phyloP scores from a whole-genome alignment of 1,139 yeast species.

The Geotrichum restrictum region DNA sequence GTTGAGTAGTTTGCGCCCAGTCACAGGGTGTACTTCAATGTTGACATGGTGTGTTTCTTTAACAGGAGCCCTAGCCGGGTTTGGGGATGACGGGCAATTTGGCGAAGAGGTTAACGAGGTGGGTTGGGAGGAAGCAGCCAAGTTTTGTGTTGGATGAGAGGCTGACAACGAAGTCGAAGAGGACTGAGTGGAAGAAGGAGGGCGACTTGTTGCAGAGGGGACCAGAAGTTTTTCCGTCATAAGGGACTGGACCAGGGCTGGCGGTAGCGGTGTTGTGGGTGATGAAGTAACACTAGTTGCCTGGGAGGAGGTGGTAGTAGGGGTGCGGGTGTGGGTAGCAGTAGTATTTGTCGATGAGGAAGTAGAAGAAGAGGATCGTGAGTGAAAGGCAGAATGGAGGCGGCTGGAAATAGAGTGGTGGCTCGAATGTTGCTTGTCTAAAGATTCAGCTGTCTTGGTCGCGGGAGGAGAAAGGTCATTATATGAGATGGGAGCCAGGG shows the following conservation, averaged over 20 bases:
- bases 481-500: slow-evolving; percentile 4
- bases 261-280: slow-evolving; percentile 1
- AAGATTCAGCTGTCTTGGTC: slow-evolving; percentile 1
- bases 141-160: not conserved
- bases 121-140: not conserved
- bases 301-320: slow-evolving; percentile 1
- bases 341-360: slow-evolving; percentile 1
- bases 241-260: slow-evolving; percentile 4
- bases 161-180: slow-evolving; percentile 5
- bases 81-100: slow-evolving; percentile 16
- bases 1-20: slow-evolving; percentile 77
- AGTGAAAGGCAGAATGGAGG: slow-evolving; percentile 13
- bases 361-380: slow-evolving; percentile 8
- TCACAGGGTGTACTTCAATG: slow-evolving; percentile 84
- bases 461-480: not conserved
- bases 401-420: slow-evolving; percentile 9
- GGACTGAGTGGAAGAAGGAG: slow-evolving; percentile 10
- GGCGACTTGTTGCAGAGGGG: not conserved
- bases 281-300: slow-evolving; percentile 5
- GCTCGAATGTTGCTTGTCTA: not conserved
- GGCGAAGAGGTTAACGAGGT: not conserved
- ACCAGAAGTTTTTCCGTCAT: slow-evolving; percentile 6
- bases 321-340: not conserved
- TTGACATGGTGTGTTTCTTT: slow-evolving; percentile 80
- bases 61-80: slow-evolving; percentile 40